Percentiles rank a stretch among this genome's conserved stretches.
Conservation (phyloP, 768 basidiomycete species). For the Infundibulicybe gibba region DNA sequence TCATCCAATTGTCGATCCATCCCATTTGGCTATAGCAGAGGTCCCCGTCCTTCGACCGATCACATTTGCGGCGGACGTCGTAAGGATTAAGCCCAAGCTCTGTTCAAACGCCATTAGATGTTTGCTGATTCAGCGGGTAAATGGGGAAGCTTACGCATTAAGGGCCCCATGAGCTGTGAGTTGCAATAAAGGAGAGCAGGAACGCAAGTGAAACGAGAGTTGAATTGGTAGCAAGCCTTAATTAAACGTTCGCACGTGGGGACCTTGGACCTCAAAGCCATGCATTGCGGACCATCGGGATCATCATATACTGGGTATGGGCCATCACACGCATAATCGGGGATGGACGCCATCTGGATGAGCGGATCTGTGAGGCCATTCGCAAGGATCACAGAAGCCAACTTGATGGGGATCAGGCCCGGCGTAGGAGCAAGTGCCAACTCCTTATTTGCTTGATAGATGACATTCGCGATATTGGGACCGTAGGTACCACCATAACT, state of each 20-base stretch:
- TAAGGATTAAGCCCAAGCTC: slow-evolving; percentile 84
- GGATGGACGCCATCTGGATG: slow-evolving; percentile 74
- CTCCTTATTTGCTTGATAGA: slow-evolving; percentile 74
- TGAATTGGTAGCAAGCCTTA: slow-evolving; percentile 63
- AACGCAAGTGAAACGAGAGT: slow-evolving; percentile 61
- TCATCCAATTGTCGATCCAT: slow-evolving; percentile 91
- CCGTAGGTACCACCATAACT: slow-evolving; percentile 79
- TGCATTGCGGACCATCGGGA: slow-evolving; percentile 63
- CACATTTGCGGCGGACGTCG: slow-evolving; percentile 77
- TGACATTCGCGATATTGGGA: slow-evolving; percentile 82
- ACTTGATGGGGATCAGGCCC: slow-evolving; percentile 68
- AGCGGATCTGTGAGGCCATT: slow-evolving; percentile 87
- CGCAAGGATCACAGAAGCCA: slow-evolving; percentile 80
- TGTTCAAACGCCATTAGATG: slow-evolving; percentile 15
- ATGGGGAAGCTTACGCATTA: slow-evolving; percentile 60
- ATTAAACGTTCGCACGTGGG: slow-evolving; percentile 74
- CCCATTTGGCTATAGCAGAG: slow-evolving; percentile 78
- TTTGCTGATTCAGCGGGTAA: neutral
- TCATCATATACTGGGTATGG: slow-evolving; percentile 80
- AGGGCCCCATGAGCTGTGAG: slow-evolving; percentile 63
- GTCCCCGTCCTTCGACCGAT: slow-evolving; percentile 63
- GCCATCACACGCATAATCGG: slow-evolving; percentile 81
- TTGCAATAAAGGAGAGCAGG: slow-evolving; percentile 81
- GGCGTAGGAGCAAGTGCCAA: slow-evolving; percentile 39
- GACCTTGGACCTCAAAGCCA: slow-evolving; percentile 56